Percentiles rank a stretch among this genome's conserved stretches.
These are phyloP conservation scores for Penicillium odoratum DNA, from an alignment of 495 filamentous ascomycete genomes.

Conservation along the genomic window DNA sequence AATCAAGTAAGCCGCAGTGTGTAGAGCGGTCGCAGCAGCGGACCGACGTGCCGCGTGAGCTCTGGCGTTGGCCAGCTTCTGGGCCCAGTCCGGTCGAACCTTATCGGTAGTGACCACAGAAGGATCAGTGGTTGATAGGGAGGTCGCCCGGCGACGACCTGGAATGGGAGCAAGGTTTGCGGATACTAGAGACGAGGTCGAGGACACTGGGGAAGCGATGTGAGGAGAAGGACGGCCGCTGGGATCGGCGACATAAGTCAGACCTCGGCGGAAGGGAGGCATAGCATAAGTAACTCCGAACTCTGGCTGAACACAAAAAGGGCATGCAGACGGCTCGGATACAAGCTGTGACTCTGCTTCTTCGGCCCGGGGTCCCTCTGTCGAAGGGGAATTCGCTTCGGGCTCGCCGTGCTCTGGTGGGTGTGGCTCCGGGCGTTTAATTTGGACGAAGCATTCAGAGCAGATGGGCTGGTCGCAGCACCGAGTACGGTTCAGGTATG, in stretches of 20 bases:
- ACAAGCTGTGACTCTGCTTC: slow-evolving; percentile 63
- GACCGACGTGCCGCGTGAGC: slow-evolving; percentile 81
- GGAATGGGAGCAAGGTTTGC: slow-evolving; percentile 30
- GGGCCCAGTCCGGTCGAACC: slow-evolving; percentile 91
- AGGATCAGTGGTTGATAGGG: slow-evolving; percentile 75
- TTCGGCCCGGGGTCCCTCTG: slow-evolving; percentile 38
- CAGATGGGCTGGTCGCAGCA: slow-evolving; percentile 98
- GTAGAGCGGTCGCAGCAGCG: slow-evolving; percentile 90
- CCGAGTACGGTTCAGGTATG: slow-evolving; percentile 91
- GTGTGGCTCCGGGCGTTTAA: slow-evolving; percentile 95
- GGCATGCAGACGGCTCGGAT: slow-evolving; percentile 89
- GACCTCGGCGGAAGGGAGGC: slow-evolving; percentile 82
- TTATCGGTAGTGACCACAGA: slow-evolving; percentile 88
- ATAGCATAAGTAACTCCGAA: slow-evolving; percentile 92
- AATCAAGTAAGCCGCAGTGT: slow-evolving; percentile 94
- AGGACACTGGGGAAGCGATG: slow-evolving; percentile 71
- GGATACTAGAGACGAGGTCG: slow-evolving; percentile 54
- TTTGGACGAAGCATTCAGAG: slow-evolving; percentile 98
- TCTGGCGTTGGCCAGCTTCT: slow-evolving; percentile 82
- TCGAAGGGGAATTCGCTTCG: slow-evolving; percentile 46
- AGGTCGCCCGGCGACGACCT: slow-evolving; percentile 69
- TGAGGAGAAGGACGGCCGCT: slow-evolving; percentile 41
- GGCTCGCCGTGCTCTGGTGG: slow-evolving; percentile 79
- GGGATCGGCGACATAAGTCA: slow-evolving; percentile 62
- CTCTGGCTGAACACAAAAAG: slow-evolving; percentile 92